Evolutionary conservation across 73 alveolate genomes (phyloP).

Genomic region (Uronychia binucleata): DNA sequence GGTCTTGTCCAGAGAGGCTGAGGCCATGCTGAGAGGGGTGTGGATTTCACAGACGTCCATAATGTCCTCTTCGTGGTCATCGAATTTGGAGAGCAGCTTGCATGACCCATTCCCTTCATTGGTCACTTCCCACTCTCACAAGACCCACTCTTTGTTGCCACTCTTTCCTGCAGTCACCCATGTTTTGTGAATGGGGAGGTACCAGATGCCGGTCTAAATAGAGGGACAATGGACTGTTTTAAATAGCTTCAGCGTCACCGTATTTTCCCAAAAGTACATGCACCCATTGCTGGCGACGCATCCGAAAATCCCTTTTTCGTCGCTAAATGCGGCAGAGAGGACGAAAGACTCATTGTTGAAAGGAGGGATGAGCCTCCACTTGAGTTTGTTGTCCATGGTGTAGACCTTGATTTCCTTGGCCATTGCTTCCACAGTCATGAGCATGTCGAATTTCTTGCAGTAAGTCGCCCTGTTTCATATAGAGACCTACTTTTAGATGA

Average conservation of each 20-base stretch:
- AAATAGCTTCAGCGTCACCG: conserved; percentile 27
- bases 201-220: conserved; percentile 84
- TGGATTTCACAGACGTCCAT: conserved; percentile 84
- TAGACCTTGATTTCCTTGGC: conserved; percentile 65
- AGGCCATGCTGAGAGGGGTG: conserved; percentile 76
- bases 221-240: conserved; percentile 33
- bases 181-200: conserved; percentile 69
- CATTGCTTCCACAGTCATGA: conserved; percentile 68
- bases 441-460: conserved; percentile 54
- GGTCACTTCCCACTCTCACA: conserved; percentile 61
- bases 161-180: conserved; percentile 85
- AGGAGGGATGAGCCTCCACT: conserved; percentile 37
- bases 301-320: conserved; percentile 50
- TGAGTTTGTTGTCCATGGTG: conserved; percentile 64
- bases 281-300: conserved; percentile 60
- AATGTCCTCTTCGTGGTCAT: conserved; percentile 21
- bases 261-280: conserved; percentile 58
- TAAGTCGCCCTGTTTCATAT: conserved; percentile 38
- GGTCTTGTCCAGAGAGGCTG: conserved; percentile 89
- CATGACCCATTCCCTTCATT: background rate
- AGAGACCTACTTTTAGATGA: too few relatives aligned
- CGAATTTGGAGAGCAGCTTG: background rate
- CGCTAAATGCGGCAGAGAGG: conserved; percentile 53
- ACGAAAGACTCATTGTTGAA: conserved; percentile 42
- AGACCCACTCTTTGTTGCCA: conserved; percentile 55